Evolutionary conservation across 164 flowering plant genomes (phyloP).

Genomic region (Nymphaea thermarum): DNA sequence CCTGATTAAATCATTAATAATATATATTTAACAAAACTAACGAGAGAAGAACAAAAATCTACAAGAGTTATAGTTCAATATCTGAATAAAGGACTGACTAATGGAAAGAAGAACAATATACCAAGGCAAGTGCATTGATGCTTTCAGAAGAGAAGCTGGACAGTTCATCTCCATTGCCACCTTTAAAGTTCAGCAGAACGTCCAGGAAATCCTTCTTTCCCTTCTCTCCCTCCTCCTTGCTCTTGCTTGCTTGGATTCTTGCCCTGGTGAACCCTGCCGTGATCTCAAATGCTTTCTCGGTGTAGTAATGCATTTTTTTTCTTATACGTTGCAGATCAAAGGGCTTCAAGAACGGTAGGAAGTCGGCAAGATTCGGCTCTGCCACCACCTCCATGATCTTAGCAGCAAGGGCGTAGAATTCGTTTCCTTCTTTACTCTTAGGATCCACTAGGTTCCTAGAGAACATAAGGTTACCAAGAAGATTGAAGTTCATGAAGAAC

Average conservation of each 20-base stretch:
- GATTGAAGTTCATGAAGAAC: constrained; percentile 16
- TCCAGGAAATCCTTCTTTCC: constrained; percentile 8
- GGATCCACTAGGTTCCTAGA: constrained; percentile 12
- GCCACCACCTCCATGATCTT: constrained; percentile 7
- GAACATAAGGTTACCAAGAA: constrained; percentile 13
- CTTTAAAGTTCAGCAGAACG: constrained; percentile 9
- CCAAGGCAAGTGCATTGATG: neutral
- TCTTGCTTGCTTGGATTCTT: neutral
- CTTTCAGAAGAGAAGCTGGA: neutral
- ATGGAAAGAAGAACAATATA: neutral
- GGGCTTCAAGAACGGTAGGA: constrained; percentile 12
- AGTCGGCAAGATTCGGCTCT: constrained; percentile 17
- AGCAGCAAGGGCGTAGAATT: constrained; percentile 9
- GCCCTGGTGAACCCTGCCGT: constrained; percentile 9
- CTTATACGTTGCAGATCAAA: constrained; percentile 16
- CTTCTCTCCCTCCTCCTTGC: neutral
- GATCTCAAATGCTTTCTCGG: constrained; percentile 7
- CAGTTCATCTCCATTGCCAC: constrained; percentile 7
- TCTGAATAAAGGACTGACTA: neutral
- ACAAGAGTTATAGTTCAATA: too few species aligned
- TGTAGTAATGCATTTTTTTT: constrained; percentile 4
- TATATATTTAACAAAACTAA: neutral
- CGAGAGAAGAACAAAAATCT: neutral
- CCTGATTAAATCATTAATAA: too few species aligned
- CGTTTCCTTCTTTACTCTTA: constrained; percentile 7